Base-by-base conservation (phyloP, 2,329 filamentous ascomycete species). In the Colletotrichum chlorophyti region DNA sequence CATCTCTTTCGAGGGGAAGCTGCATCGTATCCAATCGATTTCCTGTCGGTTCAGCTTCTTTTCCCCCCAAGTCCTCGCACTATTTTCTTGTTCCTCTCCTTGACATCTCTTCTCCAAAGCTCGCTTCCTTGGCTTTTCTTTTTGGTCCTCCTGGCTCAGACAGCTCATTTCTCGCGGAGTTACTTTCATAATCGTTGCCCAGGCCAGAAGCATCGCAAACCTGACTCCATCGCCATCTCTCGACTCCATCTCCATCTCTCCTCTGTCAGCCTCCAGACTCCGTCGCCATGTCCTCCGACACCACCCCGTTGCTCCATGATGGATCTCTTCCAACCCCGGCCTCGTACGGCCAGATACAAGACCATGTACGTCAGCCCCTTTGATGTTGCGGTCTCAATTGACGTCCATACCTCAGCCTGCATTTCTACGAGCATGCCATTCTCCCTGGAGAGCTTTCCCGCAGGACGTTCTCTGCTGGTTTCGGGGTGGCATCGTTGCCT, bases 391-490 rank as follows among this genome's bases (percentile, higher is more conserved):
- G 11, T 10, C 14, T 41, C 19, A 41, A 15, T 60, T 69, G 52
- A 68, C 52, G 38, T 9, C 5, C n/a, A 7, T 9, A 23, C 1
- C 14, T 35, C 41, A 83, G 80, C 78, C 80, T 24, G 77, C 81
- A 12, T 83, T 80, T 54, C 73, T 82, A 12, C 78, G 80, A 65
- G 79, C 75, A 42, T 79, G 77, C 35, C 81, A 83, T 61, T 83
- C 82, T 2, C 77, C 80, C 17, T 83, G 81, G 79, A 64, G 70
- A 6, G 72, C 65, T 49, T 75, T 83, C 43, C 75, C 74, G 23
- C 80, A 83, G 60, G 76, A 76, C 41, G 53, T 72, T 26, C 73
- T 84, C 42, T 74, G 80, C 45, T 68, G 72, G 52, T 63, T 82
- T 17, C 78, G 82, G 37, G 73, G 74, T 10, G 37, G 72, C 4